Base-by-base conservation (phyloP, 2,329 filamentous ascomycete species). In the Hansfordia pulvinata region DNA sequence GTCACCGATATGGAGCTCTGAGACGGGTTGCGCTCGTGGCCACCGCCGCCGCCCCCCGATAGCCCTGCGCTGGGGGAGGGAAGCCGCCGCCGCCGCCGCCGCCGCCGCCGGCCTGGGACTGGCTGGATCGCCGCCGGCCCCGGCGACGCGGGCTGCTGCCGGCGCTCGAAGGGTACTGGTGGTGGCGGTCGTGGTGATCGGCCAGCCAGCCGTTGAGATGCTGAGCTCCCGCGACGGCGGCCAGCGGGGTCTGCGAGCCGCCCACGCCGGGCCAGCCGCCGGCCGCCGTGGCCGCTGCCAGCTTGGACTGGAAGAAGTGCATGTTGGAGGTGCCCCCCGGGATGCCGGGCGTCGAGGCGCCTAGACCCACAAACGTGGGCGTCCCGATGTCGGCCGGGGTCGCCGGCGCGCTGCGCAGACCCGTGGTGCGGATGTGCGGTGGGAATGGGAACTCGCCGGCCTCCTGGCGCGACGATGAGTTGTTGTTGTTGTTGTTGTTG, bases 221-320 rank as follows among this genome's bases (percentile, higher is more conserved):
- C 34, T 75, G 71, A 15, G 76, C 79, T 20, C 80, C 78, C 12
- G 80, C 80, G 25, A 86, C 76, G 26, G 81, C 80, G 6, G 82
- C 81, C 17, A 88, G 62, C 22, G 82, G 82, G 15, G 82, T 88
- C 34, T 82, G 76, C 9, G 78, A 74, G 15, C 82, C 82, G 25
- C 78, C 81, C 36, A 80, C 64, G 4, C 74, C 75, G 15, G 68
- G 65, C 7, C 74, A 70, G n/a, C n/a, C n/a, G n/a, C n/a, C n/a
- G n/a, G n/a, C n/a, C n/a, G n/a, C n/a, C n/a, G n/a, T n/a, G n/a
- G n/a, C n/a, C n/a, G n/a, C n/a, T n/a, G n/a, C n/a, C 4, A 88
- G 61, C 37, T 85, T 81, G 11, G 78, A 72, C 47, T 86, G 81
- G 44, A 90, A 88, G 50, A 88, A 90, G 47, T 77, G 76, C 41